Evolutionary conservation across 352 stramenopile genomes (phyloP).

Genomic region (Pythium sp.): DNA sequence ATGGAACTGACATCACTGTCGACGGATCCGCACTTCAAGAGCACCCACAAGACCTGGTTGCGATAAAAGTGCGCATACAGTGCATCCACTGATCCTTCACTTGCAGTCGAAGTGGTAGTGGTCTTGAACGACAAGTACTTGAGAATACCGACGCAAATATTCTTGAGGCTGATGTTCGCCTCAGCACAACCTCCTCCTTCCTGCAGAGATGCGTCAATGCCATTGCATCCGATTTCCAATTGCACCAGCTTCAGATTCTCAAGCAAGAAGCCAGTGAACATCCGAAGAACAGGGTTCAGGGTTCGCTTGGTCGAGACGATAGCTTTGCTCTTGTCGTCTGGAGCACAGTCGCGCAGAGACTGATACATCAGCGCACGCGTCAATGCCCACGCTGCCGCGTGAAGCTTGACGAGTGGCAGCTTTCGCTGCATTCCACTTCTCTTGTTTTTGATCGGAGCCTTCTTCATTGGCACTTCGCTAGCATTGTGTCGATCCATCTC

Average conservation of each 20-base stretch:
- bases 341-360: conserved; percentile 34
- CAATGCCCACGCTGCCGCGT: conserved; percentile 78
- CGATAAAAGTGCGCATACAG: conserved; percentile 59
- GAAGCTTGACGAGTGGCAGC: conserved; percentile 70
- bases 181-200: conserved; percentile 7
- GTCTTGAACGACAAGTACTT: conserved; percentile 45
- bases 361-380: conserved; percentile 79
- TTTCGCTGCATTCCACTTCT: conserved; percentile 44
- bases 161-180: conserved; percentile 49
- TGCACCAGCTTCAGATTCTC: conserved; percentile 58
- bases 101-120: not conserved
- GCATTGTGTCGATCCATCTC: conserved; percentile 70
- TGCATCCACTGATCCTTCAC: conserved; percentile 15
- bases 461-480: conserved; percentile 13
- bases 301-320: not conserved
- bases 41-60: conserved; percentile 78
- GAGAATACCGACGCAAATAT: conserved; percentile 62
- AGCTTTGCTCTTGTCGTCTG: conserved; percentile 8
- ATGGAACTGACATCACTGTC: conserved; percentile 60
- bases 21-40: conserved; percentile 66
- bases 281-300: conserved; percentile 53
- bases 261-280: conserved; percentile 58
- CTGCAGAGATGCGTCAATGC: conserved; percentile 6
- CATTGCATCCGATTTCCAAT: conserved; percentile 14
- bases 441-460: conserved; percentile 43